Evolutionary conservation across 2,329 filamentous ascomycete species (phyloP).

Genomic region (Lasiodiplodia citricola): DNA sequence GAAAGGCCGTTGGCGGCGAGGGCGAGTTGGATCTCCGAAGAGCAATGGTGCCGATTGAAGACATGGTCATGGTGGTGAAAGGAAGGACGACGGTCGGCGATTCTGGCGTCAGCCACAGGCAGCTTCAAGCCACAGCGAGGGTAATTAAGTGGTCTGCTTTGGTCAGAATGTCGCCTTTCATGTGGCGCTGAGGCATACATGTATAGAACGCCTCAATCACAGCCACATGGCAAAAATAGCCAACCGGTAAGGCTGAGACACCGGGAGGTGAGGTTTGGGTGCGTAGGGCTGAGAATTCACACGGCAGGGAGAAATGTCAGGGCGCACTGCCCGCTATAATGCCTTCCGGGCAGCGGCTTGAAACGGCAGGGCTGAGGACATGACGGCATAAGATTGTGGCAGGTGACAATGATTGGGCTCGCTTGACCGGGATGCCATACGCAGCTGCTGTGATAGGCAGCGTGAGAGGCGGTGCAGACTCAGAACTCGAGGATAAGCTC

Average conservation of each 20-base stretch:
- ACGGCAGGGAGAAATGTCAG: neutral
- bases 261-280: neutral
- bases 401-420: conserved; percentile 7
- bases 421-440: neutral
- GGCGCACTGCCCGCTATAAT: conserved; percentile 16
- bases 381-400: neutral
- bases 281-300: conserved; percentile 21
- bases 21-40: conserved; percentile 5
- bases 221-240: conserved; percentile 23
- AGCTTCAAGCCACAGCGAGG: conserved; percentile 18
- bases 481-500: neutral
- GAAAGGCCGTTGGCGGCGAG: neutral
- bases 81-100: conserved; percentile 8
- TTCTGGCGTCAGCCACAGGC: conserved; percentile 9
- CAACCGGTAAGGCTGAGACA: conserved; percentile 4
- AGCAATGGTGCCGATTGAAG: conserved; percentile 8
- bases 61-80: conserved; percentile 6
- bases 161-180: conserved; percentile 3
- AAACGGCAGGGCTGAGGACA: conserved; percentile 15
- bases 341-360: neutral
- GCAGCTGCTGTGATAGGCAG: neutral
- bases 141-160: neutral
- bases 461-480: neutral
- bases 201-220: conserved; percentile 18
- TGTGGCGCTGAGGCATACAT: conserved; percentile 21